Base-by-base conservation (phyloP, 1,284 basidiomycete genomes). In the Rhodotorula sp. region DNA sequence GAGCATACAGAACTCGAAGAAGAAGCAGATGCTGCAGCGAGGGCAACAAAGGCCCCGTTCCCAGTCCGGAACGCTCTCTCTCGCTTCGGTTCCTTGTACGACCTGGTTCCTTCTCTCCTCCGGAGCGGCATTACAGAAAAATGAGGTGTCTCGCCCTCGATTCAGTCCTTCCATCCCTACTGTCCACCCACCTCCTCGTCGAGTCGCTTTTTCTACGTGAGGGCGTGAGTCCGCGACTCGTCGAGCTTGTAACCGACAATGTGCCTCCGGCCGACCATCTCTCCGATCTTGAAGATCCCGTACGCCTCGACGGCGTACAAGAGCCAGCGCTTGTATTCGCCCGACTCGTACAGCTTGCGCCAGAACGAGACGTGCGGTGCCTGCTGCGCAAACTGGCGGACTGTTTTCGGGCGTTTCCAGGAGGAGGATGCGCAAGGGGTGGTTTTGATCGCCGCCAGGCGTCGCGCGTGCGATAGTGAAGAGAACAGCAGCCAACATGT, bases 221-320 rank as follows among this genome's bases (percentile, higher is more conserved):
- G 54, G 54, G 54, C 39, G 43, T 46, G 18, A 46, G 56, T 59
- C 31, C 60, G 65, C 21, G 39, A 46, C 69, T 74, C 72, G 51
- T 74, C 72, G 49, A 76, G 70, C 77, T 89, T 88, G 85, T 96
- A 96, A 59, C 93, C 93, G 79, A 95, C 86, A 59, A 95, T 80
- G 83, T 78, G 77, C 69, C 75, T 77, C 71, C 65, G 58, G 59
- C 93, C 93, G 77, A 95, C 80, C 76, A 96, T 95, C 83, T 97
- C 93, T 69, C 93, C 93, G 84, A 97, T 87, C 87, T 91, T 91
- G 85, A 90, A 94, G 78, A 94, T 90, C 49, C 89, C 89, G 80
- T 93, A 92, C 57, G 91, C 91, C 83, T 97, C 95, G 47, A 92
- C 83, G 65, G 89, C 94, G 81, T 95, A 96, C 67, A 98, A 83